A percentile compares a stretch with the other conserved stretches of the same genome.
These are phyloP conservation scores for Podospora tetraspora DNA, from an alignment of 495 filamentous ascomycete species.

Conservation along the genomic window DNA sequence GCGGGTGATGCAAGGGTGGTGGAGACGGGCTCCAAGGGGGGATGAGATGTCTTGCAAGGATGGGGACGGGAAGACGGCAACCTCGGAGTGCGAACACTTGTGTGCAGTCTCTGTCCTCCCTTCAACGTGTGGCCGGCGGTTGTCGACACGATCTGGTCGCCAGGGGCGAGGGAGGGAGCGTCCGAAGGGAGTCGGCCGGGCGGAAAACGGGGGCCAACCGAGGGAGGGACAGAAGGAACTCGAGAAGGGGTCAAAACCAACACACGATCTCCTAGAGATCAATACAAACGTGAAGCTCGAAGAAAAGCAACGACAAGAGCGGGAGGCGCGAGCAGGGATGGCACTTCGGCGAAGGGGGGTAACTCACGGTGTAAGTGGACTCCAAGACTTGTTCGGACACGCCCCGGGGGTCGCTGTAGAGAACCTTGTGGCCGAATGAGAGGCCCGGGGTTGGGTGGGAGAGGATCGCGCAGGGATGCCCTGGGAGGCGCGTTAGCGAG, in stretches of 20 bases:
- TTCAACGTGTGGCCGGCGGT: constrained; percentile 4
- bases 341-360: constrained; percentile 6
- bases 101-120: neutral
- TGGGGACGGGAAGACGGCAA: constrained; percentile 14
- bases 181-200: neutral
- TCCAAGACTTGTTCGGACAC: constrained; percentile 1
- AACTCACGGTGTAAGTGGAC: constrained; percentile 23
- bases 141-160: constrained; percentile 7
- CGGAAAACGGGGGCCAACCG: neutral
- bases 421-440: constrained; percentile 17
- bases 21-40: constrained; percentile 19
- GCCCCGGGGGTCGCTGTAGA: neutral
- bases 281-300: constrained; percentile 9
- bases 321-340: constrained; percentile 11
- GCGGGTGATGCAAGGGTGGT: constrained; percentile 36
- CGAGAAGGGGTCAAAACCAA: neutral
- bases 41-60: constrained; percentile 19
- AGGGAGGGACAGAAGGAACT: constrained; percentile 1
- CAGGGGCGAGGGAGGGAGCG: neutral
- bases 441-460: constrained; percentile 12
- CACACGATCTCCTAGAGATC: neutral
- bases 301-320: constrained; percentile 17
- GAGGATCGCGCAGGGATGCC: constrained; percentile 18
- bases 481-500: constrained; percentile 27
- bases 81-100: constrained; percentile 2